Base-by-base conservation (phyloP, 2,329 filamentous ascomycete species). In the Alternaria sp. region DNA sequence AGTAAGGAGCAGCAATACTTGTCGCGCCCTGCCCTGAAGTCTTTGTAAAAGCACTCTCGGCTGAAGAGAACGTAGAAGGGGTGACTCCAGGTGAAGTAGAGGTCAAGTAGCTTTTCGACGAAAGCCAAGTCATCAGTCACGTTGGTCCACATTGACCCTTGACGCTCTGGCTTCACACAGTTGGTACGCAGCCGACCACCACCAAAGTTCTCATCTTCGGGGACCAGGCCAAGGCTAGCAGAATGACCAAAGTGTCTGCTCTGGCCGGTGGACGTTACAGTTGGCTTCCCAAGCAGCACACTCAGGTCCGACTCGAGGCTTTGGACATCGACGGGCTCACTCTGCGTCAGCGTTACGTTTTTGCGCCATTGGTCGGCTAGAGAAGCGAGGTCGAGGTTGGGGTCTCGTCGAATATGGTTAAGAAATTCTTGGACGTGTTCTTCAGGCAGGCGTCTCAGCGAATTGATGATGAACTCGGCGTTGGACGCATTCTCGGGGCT, bases 61-160 rank as follows among this genome's bases (percentile, higher is more conserved):
- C 87, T 90, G 42, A 92, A 83, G 2, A 90, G 86, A 3, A 88
- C 86, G 75, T 91, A 91, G 11, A 89, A 91, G 3, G 90, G 88
- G 72, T 92, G 91, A 85, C 89, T 92, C 78, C 88, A 90, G 11
- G 67, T 67, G 65, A 91, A 91, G 76, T 91, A 91, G 31, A 90
- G 79, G 0, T 84, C 82, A 51, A 91, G 77, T 9, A 91, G 80
- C 66, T 88, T 87, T 60, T 87, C 82, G 1, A 91, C 85, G 29
- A 91, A 81, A 11, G 73, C 77, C 11, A 79, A 68, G 63, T 91
- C 87, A 3, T 74, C 70, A 2, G 87, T 89, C 23, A 90, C 82
- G 37, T 69, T 80, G 1, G 88, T 90, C 89, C 88, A 91, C 4
- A 72, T 75, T 31, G 72, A 61, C 14, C 65, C 65, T 41, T 62